Base-by-base conservation (phyloP, 176 grass and related monocot species). In the Saccharum officinarum region DNA sequence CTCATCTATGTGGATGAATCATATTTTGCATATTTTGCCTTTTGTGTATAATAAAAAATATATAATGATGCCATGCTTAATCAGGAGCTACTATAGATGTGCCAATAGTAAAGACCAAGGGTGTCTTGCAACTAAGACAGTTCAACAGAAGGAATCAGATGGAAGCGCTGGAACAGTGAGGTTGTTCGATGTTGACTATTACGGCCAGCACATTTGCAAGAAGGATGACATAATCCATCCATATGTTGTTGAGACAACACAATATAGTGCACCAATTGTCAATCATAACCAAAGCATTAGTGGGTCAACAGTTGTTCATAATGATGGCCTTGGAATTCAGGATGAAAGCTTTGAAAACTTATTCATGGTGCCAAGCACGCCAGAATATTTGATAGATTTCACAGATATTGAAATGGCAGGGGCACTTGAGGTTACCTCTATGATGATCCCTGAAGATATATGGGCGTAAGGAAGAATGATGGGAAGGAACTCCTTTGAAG, bases 41-140 rank as follows among this genome's bases (percentile, higher is more conserved):
- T 50, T 50, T 50, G 13, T 50, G 47, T 50, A 50, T 50, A 17
- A 50, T 14, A 15, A 50, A 50, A 4, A 16, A 50, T 50, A 16
- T 44, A 50, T 50, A 50, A 50, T 50, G 47, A 50, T 1, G 4
- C 6, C 47, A 50, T 50, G 47, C 41, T 50, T 16, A 81, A 13
- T 10, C 26, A 44, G 31, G 85, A 87, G 85, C 69, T 87, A 87
- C 85, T 87, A 82, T 13, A 76, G 78, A 66, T 82, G 78, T 72
- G 79, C 78, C 57, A 81, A 82, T 44, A 67, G 39, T 31, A 87
- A 82, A 69, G 78, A 9, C 30, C 77, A 81, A 54, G 57, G 85
- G 16, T 87, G 85, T 38, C 40, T 7, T 13, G 78, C 85, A 41
- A 87, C 85, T 1, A 87, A 87, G 69, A 81, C 42, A 7, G 85